A percentile compares a stretch with the other conserved stretches of the same genome.
phyloP scores from a whole-genome alignment of 2,329 filamentous ascomycete species.

The Alternaria arborescens region DNA sequence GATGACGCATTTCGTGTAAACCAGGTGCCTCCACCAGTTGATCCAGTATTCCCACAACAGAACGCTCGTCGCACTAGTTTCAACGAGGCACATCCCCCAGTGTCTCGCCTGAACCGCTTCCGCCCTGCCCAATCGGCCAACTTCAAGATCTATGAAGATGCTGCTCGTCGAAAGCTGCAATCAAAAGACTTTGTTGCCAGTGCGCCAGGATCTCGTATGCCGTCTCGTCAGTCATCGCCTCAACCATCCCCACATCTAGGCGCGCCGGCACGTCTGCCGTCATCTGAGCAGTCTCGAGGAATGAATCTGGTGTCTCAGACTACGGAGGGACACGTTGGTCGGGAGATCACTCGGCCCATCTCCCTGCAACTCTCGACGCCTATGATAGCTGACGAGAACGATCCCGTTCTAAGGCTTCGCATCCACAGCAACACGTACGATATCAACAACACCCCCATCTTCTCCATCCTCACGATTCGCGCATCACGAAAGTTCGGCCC shows the following conservation, averaged over 20 bases:
- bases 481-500: conserved; percentile 21
- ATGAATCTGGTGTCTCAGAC: neutral
- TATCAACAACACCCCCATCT: conserved; percentile 13
- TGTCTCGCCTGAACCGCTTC: neutral
- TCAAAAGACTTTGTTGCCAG: neutral
- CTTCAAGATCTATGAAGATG: neutral
- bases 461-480: conserved; percentile 24
- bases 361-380: neutral
- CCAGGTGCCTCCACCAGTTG: neutral
- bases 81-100: neutral
- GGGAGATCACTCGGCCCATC: neutral
- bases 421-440: conserved; percentile 27
- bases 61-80: neutral
- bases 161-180: neutral
- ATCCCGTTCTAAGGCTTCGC: conserved; percentile 8
- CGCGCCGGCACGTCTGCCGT: neutral
- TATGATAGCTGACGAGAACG: neutral
- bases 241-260: neutral
- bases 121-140: neutral
- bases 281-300: neutral
- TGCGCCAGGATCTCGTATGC: conserved; percentile 10
- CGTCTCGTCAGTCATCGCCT: conserved; percentile 11
- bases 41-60: neutral
- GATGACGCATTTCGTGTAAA: neutral
- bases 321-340: neutral